Base-by-base conservation (phyloP, 2,329 filamentous ascomycete genomes). In the Cyanodermella asteris region DNA sequence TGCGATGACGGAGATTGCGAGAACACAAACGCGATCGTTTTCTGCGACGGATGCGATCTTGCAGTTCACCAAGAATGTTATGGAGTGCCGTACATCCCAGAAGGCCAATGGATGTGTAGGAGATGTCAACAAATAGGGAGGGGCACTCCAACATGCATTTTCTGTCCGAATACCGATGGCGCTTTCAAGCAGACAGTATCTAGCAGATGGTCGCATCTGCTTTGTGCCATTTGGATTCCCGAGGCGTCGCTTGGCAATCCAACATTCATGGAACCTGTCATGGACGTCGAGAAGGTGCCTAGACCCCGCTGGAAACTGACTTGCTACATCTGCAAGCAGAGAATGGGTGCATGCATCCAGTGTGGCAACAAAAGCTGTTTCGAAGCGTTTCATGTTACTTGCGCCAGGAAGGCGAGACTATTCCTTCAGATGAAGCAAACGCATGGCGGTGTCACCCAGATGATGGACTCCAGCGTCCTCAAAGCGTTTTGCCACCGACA, bases 1-100 rank as follows among this genome's bases (percentile, higher is more conserved):
- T 97, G 87, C 45, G 87, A 97, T 43, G 87, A 97, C 42, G 87
- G 87, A n/a, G 87, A 97, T 43, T 97, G 87, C 43, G 87, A 97
- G 51, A 97, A 97, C 47, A 90, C 87, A 13, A 97, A 97, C 43
- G 87, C 87, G 1, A 97, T 97, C 41, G 87, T 97, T 13, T 97
- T 97, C 44, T 97, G 87, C 45, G 87, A 97, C 44, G 87, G 87
- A 3, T 97, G 87, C 49, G 90, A 97, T 49, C 57, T 97, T 25
- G 87, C 87, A 4, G 87, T 97, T 7, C 87, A 97, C 48, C 87
- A 97, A 47, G 87, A 97, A 53, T 97, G 87, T 49, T 97, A 97
- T 44, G 87, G 87, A 28, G 87, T 97, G 23, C 87, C 87, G 1
- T 97, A 93, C 47, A 97, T 97, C 36, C 87, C 87, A 2, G 87